Conservation (phyloP, 2,329 filamentous ascomycete species). For the Plenodomus lindquistii region DNA sequence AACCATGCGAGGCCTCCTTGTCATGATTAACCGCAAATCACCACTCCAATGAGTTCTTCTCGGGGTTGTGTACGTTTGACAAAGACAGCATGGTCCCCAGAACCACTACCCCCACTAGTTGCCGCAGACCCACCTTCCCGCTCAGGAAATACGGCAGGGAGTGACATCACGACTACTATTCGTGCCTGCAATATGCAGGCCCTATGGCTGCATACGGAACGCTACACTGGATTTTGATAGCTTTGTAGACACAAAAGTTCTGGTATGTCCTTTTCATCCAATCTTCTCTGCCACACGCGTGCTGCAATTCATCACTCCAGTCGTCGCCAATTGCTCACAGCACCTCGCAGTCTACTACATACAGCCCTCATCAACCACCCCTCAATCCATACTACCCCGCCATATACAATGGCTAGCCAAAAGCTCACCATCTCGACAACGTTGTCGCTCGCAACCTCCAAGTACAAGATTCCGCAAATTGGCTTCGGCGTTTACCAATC, state of each 20-base stretch:
- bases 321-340: constrained; percentile 6
- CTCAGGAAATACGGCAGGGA: not conserved
- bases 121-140: not conserved
- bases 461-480: constrained; percentile 63
- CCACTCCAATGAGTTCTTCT: too few relatives aligned
- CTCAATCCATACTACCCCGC: constrained; percentile 4
- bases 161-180: not conserved
- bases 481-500: constrained; percentile 75
- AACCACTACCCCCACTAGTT: not conserved
- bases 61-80: too few relatives aligned
- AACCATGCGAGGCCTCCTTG: too few relatives aligned
- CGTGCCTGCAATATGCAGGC: not conserved
- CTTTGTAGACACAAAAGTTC: not conserved
- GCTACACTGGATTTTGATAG: not conserved
- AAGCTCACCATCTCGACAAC: constrained; percentile 51
- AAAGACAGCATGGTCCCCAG: too few relatives aligned
- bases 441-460: constrained; percentile 55
- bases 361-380: constrained; percentile 5
- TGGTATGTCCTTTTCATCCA: constrained; percentile 14
- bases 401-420: constrained; percentile 16
- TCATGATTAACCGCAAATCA: too few relatives aligned
- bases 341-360: constrained; percentile 3
- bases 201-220: too few relatives aligned
- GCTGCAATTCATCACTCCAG: not conserved
- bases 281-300: constrained; percentile 3